Percentiles rank a stretch among this genome's conserved stretches.
Conservation (phyloP, 164 flowering plant genomes). For the Magnolia kwangsiensis region DNA sequence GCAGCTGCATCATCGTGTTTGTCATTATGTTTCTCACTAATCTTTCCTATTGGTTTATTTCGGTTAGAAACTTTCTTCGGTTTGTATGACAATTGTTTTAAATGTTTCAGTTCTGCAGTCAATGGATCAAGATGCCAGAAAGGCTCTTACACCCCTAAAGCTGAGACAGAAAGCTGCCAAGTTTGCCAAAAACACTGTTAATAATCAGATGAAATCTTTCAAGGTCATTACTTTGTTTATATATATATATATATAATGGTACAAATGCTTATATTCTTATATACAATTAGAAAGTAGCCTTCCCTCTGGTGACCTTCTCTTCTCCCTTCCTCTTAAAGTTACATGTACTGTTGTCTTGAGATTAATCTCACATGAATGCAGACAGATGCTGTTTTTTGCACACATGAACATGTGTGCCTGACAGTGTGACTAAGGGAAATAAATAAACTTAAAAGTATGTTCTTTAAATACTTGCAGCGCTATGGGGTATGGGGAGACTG, state of each 20-base stretch:
- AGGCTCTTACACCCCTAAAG: conserved; percentile 79
- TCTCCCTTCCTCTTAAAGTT: background rate
- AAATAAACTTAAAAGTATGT: background rate
- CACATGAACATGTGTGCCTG: background rate
- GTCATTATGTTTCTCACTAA: background rate
- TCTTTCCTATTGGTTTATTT: background rate
- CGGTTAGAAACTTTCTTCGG: background rate
- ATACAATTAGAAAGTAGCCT: background rate
- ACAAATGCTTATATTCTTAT: background rate
- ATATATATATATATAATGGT: background rate
- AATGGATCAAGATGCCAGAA: conserved; percentile 77
- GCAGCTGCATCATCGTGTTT: background rate
- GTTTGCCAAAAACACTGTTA: conserved; percentile 86
- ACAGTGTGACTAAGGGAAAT: background rate
- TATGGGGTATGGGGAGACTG: conserved; percentile 99
- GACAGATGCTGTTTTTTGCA: background rate
- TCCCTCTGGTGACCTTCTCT: background rate
- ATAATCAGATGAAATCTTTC: conserved; percentile 86
- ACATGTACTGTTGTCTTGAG: no score
- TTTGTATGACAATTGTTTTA: conserved; percentile 6
- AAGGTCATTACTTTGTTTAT: conserved; percentile 43
- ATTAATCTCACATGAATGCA: background rate
- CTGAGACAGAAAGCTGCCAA: conserved; percentile 93
- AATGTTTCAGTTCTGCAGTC: conserved; percentile 83
- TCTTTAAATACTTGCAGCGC: conserved; percentile 50